Base-by-base conservation (phyloP, 1,284 basidiomycete species). In the Apiotrichum brassicae region DNA sequence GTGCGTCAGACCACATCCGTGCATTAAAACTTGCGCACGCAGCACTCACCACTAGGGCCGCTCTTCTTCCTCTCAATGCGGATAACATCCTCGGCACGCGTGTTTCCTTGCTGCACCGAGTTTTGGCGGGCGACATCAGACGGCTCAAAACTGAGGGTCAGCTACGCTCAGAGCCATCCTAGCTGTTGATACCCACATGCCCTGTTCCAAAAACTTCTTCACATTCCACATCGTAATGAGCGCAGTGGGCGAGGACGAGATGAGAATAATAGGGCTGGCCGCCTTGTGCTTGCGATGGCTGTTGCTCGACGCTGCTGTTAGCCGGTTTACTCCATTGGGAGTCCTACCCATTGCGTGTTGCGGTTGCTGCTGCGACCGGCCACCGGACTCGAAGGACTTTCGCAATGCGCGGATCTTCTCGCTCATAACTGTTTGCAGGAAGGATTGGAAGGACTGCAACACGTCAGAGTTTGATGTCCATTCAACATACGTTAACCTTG, bases 141-240 rank as follows among this genome's bases (percentile, higher is more conserved):
- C 6, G 83, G 79, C 64, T 90, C 86, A 63, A 92, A 93, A 11
- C 84, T 87, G 56, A 13, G 8, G 3, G 48, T 56, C 22, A 56
- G 54, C 14, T 9, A 30, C n/a, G n/a, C n/a, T n/a, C 20, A 14
- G 9, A 6, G 35, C 4, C 22, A 19, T 16, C 20, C 5, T 18
- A 20, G 18, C 19, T 44, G 19, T 46, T 12, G 51, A 48, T 7
- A 75, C 83, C 62, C 75, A 92, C 80, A 83, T 75, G 2, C 91
- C 82, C 63, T 97, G 87, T 74, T 97, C 89, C 16, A 98, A 75
- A 71, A 97, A 94, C 39, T 81, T 81, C 69, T 89, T 89, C 53
- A 97, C 90, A 70, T 98, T 98, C 80, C 93, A 86, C 90, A 98
- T 95, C 5, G 90, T 97, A 65, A 98, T 83, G 47, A 98, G 81